Percentiles rank a stretch among this genome's conserved stretches.
Evolutionary conservation across 108 stramenopile genomes (phyloP).

Genomic region (Thalassiosira profunda): DNA sequence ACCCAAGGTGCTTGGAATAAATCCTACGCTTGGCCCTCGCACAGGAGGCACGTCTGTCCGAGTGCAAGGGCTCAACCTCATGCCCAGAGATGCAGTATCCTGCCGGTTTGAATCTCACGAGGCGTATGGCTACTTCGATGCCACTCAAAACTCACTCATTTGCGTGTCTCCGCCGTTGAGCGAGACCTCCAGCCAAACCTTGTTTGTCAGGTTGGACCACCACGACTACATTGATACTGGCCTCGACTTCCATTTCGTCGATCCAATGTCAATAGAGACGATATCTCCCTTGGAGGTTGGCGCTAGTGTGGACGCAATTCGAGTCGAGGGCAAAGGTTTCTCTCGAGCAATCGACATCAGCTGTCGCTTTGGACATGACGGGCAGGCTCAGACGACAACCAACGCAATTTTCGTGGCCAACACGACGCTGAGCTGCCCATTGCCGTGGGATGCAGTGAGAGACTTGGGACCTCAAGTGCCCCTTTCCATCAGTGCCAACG

Average conservation of each 20-base stretch:
- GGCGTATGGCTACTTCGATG: slow-evolving; percentile 1
- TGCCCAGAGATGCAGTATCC: neutral
- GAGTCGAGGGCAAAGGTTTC: neutral
- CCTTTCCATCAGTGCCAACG: no score
- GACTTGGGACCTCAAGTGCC: no score
- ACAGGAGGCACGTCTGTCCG: neutral
- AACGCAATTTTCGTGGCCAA: neutral
- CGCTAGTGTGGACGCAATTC: neutral
- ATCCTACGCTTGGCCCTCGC: neutral
- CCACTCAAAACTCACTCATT: neutral
- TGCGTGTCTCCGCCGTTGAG: neutral
- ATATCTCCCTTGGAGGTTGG: neutral
- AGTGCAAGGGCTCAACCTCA: slow-evolving; percentile 1
- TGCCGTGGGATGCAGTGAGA: no score
- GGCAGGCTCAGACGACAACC: neutral
- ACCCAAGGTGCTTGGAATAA: neutral
- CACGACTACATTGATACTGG: slow-evolving; percentile 1
- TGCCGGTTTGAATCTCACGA: slow-evolving; percentile 1
- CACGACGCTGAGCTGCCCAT: no score
- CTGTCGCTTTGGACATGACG: slow-evolving; percentile 1
- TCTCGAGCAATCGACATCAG: neutral
- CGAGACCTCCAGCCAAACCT: neutral
- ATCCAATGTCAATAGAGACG: neutral
- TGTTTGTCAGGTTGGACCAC: neutral
- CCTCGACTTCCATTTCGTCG: slow-evolving; percentile 1